Evolutionary conservation across 371 early-diverging fungal species (phyloP), one percentile per base, ranked within the genome.

Genomic region (Smittium culicis): DNA sequence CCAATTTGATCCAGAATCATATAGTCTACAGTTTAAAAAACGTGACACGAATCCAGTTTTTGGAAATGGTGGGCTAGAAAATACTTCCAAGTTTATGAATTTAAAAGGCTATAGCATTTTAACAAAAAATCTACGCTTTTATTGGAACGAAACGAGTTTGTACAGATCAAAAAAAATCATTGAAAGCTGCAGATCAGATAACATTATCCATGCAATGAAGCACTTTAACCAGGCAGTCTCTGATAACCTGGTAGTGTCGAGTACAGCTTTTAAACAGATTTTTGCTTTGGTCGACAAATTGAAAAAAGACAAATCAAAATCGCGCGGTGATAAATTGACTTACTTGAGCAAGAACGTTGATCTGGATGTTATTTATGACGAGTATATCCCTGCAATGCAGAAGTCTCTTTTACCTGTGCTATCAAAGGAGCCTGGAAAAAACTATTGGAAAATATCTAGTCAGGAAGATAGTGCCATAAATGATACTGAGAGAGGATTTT

Each of bases 161-260:
- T 35, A 35, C 27, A 32, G 65, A 17, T 64, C 65, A 32, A 64
- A 35, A 2, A 64, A 64, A 28, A 34, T 64, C 2, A 35, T 29
- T 35, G 35, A 54, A 24, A n/a, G 33, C 11, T 14, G 29, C 16
- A 28, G 45, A 45, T 32, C 65, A 35, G 34, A 28, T 5, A 35
- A 29, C 27, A 11, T 64, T 3, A 25, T 45, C 11, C 65, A 64
- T 29, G 32, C 65, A 45, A 34, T 29, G 65, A 29, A 34, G 24
- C 54, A 45, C 20, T 64, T 16, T 45, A 34, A 35, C n/a, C 1
- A 29, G 30, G 14, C 35, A 45, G 24, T 64, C 14, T 25, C 65
- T 64, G 65, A 64, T 28, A 34, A 45, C 17, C 32, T 64, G 27
- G 14, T 64, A 3, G 35, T 64, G 24, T 34, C 29, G 8, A n/a